Conservation (phyloP, 352 stramenopile species). For the Globisporangium splendens region DNA sequence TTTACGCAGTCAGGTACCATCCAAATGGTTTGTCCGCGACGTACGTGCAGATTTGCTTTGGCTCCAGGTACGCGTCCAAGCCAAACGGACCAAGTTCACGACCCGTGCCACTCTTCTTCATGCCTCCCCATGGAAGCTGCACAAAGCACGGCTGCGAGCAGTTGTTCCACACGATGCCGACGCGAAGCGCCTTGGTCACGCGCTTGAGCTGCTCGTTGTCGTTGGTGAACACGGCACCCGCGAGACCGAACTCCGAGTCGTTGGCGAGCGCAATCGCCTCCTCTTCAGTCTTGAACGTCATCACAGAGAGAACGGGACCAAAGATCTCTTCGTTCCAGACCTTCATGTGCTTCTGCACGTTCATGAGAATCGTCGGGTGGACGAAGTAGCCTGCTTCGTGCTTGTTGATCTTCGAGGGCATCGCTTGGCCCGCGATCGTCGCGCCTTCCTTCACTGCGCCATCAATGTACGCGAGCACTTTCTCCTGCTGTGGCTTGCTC, state of each 20-base stretch:
- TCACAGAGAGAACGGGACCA: slow-evolving; percentile 80
- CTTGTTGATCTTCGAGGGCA: slow-evolving; percentile 14
- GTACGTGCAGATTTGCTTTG: slow-evolving; percentile 71
- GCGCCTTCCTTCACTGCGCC: slow-evolving; percentile 49
- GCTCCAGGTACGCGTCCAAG: slow-evolving; percentile 59
- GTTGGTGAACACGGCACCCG: slow-evolving; percentile 63
- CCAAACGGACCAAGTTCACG: slow-evolving; percentile 66
- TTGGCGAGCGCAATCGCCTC: slow-evolving; percentile 78
- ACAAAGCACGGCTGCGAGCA: slow-evolving; percentile 61
- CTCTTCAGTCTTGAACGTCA: slow-evolving; percentile 83
- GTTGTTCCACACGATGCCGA: slow-evolving; percentile 69
- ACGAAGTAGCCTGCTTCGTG: slow-evolving; percentile 62
- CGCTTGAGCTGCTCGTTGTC: slow-evolving; percentile 46
- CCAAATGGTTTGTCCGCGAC: slow-evolving; percentile 64
- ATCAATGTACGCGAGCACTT: slow-evolving; percentile 64
- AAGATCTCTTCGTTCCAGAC: slow-evolving; percentile 90
- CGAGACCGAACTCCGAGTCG: slow-evolving; percentile 75
- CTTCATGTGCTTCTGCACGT: slow-evolving; percentile 52
- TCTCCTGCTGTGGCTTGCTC: slow-evolving; percentile 64
- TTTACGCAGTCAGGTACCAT: slow-evolving; percentile 46
- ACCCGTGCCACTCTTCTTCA: slow-evolving; percentile 82
- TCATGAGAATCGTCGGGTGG: slow-evolving; percentile 71
- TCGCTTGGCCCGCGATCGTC: slow-evolving; percentile 36
- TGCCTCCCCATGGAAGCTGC: slow-evolving; percentile 73
- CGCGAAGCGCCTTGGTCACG: slow-evolving; percentile 51